Percentiles rank a stretch among this genome's conserved stretches.
Evolutionary conservation across 2,329 filamentous ascomycete species (phyloP).

Genomic region (Fusarium sp.): DNA sequence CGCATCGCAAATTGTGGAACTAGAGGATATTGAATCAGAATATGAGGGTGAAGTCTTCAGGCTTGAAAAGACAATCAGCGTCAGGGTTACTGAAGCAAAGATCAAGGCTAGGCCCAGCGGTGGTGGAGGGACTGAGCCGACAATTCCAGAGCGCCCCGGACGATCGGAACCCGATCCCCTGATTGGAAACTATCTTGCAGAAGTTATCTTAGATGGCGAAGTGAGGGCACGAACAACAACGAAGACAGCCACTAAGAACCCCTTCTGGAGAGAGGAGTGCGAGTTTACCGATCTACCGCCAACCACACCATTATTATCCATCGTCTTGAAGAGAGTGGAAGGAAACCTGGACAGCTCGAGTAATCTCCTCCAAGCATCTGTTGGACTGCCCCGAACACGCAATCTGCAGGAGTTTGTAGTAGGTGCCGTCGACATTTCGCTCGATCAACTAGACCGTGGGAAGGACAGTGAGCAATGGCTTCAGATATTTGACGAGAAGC

Average conservation of each 20-base stretch:
- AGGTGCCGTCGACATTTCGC: slow-evolving; percentile 81
- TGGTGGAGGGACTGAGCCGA: slow-evolving; percentile 29
- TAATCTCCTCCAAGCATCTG: slow-evolving; percentile 42
- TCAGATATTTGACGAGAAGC: slow-evolving; percentile 78
- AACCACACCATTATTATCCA: slow-evolving; percentile 72
- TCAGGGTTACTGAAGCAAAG: slow-evolving; percentile 71
- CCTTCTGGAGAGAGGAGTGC: slow-evolving; percentile 85
- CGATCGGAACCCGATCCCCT: slow-evolving; percentile 54
- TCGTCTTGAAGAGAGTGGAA: slow-evolving; percentile 75
- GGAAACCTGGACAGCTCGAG: slow-evolving; percentile 57
- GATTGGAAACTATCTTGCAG: slow-evolving; percentile 78
- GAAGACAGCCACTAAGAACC: slow-evolving; percentile 75
- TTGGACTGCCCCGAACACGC: slow-evolving; percentile 48
- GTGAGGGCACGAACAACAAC: slow-evolving; percentile 78
- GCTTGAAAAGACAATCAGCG: slow-evolving; percentile 67
- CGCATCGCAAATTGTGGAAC: slow-evolving; percentile 55
- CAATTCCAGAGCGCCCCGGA: slow-evolving; percentile 31
- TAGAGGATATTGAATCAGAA: slow-evolving; percentile 51
- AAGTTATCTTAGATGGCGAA: slow-evolving; percentile 82
- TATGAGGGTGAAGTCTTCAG: slow-evolving; percentile 64
- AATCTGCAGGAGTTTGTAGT: slow-evolving; percentile 63
- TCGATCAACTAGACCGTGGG: slow-evolving; percentile 80
- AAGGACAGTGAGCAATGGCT: slow-evolving; percentile 90
- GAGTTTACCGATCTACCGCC: slow-evolving; percentile 79
- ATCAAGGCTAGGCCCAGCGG: slow-evolving; percentile 54